Evolutionary conservation across 768 basidiomycete genomes (phyloP).

Genomic region (Leucosporidium yakuticum): DNA sequence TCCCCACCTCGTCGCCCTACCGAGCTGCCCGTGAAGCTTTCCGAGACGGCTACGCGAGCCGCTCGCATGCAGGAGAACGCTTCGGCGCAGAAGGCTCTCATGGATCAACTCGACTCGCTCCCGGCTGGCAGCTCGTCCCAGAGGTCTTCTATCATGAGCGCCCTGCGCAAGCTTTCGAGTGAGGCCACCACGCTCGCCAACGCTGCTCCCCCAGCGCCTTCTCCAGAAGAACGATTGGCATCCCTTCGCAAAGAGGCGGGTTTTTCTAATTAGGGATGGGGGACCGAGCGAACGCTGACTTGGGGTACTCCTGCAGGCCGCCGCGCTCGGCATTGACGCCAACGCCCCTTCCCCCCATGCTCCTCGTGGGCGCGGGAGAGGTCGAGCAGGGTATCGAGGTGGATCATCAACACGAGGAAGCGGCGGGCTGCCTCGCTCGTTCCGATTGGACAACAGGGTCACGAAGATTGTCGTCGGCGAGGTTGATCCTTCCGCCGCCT

Average conservation of each 20-base stretch:
- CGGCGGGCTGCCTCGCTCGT: background rate
- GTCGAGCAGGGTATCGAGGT: background rate
- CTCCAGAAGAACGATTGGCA: background rate
- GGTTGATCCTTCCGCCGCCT: background rate
- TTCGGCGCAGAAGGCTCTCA: constrained; percentile 77
- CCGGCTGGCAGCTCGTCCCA: constrained; percentile 58
- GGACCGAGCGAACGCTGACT: background rate
- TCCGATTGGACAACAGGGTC: constrained; percentile 2
- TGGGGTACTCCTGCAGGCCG: background rate
- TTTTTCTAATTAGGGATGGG: no score
- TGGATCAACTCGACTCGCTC: constrained; percentile 56
- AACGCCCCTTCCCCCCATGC: no score
- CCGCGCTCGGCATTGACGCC: background rate
- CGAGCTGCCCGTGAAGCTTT: constrained; percentile 38
- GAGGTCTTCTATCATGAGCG: constrained; percentile 70
- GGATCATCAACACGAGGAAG: background rate
- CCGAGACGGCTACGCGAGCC: constrained; percentile 50
- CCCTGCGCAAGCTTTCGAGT: constrained; percentile 66
- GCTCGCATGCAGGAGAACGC: constrained; percentile 71
- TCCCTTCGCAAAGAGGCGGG: background rate
- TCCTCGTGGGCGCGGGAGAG: background rate
- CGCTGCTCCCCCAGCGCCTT: background rate
- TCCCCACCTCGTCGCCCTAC: constrained; percentile 41
- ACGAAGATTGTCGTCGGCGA: background rate
- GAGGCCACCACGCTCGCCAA: constrained; percentile 52